phyloP scores from a whole-genome alignment of 305 asterid genomes.

The Solanum aculeatissimum region DNA sequence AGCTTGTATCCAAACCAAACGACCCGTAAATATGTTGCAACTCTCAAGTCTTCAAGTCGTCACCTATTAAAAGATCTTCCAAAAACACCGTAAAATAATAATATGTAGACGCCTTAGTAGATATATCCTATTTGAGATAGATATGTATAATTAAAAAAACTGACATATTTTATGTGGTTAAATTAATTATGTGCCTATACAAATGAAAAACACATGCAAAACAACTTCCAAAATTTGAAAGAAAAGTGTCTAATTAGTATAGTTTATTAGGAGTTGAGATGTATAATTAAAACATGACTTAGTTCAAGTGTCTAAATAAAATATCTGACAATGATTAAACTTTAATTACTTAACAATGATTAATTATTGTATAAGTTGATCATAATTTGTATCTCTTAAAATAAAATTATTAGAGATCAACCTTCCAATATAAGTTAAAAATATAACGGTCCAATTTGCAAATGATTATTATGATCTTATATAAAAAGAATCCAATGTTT shows the following conservation, averaged over 20 bases:
- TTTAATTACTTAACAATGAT: not conserved
- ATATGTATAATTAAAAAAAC: not conserved
- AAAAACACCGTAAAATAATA: no score
- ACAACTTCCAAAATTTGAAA: not conserved
- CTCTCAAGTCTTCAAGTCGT: not conserved
- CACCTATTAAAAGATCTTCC: not conserved
- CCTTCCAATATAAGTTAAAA: not conserved
- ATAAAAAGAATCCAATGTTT: not conserved
- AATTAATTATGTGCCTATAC: not conserved
- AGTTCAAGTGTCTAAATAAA: not conserved
- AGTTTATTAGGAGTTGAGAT: not conserved
- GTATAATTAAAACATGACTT: not conserved
- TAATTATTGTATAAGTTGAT: not conserved
- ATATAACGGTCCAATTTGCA: not conserved
- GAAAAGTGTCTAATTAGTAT: not conserved
- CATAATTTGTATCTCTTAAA: not conserved
- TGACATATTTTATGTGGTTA: not conserved
- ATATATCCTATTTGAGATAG: not conserved
- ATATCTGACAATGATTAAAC: not conserved
- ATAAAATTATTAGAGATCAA: not conserved
- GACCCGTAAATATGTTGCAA: no score
- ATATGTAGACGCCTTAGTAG: no score
- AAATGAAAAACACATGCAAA: no score
- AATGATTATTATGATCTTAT: not conserved
- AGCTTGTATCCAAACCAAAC: no score